Conservation (phyloP, 1,139 yeast species). For the Candida sojae region DNA sequence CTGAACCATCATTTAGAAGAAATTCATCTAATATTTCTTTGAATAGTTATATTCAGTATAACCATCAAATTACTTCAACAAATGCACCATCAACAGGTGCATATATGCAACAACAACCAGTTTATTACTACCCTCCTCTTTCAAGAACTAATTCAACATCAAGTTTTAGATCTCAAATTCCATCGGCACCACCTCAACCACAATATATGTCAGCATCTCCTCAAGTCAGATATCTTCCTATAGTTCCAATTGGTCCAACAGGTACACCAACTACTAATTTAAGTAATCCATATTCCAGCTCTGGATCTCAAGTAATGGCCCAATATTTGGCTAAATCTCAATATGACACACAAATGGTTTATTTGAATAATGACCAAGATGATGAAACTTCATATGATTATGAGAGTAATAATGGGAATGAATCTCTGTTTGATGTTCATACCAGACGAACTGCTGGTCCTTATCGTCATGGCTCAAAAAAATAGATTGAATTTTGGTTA, state of each 20-base stretch:
- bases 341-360: constrained; percentile 46
- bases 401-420: neutral
- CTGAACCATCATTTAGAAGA: constrained; percentile 21
- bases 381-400: constrained; percentile 3
- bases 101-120: constrained; percentile 20
- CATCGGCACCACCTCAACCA: constrained; percentile 7
- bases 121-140: constrained; percentile 14
- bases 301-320: constrained; percentile 77
- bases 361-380: constrained; percentile 10
- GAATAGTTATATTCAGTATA: constrained; percentile 19
- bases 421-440: constrained; percentile 6
- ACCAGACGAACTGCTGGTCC: neutral
- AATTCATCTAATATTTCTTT: constrained; percentile 29
- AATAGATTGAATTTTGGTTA: neutral
- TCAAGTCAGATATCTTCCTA: constrained; percentile 5
- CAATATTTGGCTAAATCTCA: constrained; percentile 74
- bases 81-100: constrained; percentile 11
- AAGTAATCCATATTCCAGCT: constrained; percentile 29
- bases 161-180: constrained; percentile 9
- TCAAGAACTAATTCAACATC: constrained; percentile 13
- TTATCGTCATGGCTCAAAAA: constrained; percentile 4
- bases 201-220: constrained; percentile 9
- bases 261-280: constrained; percentile 5
- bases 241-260: constrained; percentile 1
- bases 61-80: constrained; percentile 12